Base-by-base conservation (phyloP, 352 stramenopile genomes). In the Pythium pyrilobum region DNA sequence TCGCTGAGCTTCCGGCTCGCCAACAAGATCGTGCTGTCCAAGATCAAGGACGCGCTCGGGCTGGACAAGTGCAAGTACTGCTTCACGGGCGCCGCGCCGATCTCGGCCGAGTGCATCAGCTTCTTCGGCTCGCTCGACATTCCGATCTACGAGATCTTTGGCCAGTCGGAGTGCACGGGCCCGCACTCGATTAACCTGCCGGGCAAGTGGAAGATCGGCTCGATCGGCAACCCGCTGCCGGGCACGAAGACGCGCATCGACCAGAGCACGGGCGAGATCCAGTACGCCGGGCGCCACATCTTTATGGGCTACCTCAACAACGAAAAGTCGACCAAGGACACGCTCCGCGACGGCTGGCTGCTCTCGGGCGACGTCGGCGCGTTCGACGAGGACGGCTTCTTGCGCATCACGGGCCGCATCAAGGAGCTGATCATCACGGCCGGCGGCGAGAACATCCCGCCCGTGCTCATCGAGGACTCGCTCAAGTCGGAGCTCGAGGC, bases 61-160 rank as follows among this genome's bases (percentile, higher is more conserved):
- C 72, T 97, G 16, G 85, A 97, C 59, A 57, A 87, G 47, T 89
- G 77, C 68, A 73, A 76, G 45, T 72, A 69, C 39, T 90, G 85
- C 58, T 95, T 95, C 70, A 93, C 85, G 2, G 83, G 76, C 4
- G 92, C 89, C 9, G 92, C 92, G 41, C 63, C 72, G 2, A 81
- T 85, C 56, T 67, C 66, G 7, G 64, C 62, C 5, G 71, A 85
- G 21, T 71, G 70, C 43, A 65, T 86, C 49, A 72, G 83, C 40
- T 98, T 96, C 67, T 97, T 98, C 52, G 84, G 76, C 34, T 95
- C 77, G 10, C 66, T 98, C n/a, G 93, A 97, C 68, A 96, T 98
- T 25, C 87, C 87, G 28, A 79, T 98, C 41, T 89, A 93, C 56
- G 93, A 98, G 63, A 59, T 97, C 36, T 89, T 91, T 45, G 92